These are phyloP conservation scores for Oxytropis ochrocephala DNA, from an alignment of 306 rosid genomes.

Conservation along the genomic window DNA sequence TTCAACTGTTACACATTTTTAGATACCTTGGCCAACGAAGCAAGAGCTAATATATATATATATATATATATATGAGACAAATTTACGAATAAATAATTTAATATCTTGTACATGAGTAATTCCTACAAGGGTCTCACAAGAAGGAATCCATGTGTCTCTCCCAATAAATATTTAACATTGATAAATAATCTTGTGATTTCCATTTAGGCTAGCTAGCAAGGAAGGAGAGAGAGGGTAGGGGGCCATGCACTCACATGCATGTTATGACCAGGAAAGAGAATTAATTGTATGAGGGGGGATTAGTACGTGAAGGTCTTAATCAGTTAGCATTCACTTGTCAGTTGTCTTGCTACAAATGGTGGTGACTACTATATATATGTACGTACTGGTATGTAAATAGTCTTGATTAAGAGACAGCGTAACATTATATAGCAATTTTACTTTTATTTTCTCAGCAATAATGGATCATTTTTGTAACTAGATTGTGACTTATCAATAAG, in stretches of 20 bases:
- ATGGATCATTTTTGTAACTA: too few species aligned
- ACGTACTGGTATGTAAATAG: too few species aligned
- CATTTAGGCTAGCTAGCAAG: not conserved
- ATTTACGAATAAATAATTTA: too few species aligned
- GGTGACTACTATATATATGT: not conserved
- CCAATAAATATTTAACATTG: too few species aligned
- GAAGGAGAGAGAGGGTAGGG: not conserved
- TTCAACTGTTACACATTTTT: not conserved
- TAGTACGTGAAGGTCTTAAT: conserved; percentile 20
- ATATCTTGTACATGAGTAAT: too few species aligned
- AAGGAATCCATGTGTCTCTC: too few species aligned
- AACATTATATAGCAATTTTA: not conserved
- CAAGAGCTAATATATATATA: conserved; percentile 25
- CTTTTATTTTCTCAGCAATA: not conserved
- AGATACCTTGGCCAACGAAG: conserved; percentile 38
- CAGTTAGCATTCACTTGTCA: conserved; percentile 9
- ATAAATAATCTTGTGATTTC: too few species aligned
- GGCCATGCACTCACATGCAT: conserved; percentile 30
- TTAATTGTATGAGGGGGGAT: conserved; percentile 5
- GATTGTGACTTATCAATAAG: too few species aligned
- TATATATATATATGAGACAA: too few species aligned
- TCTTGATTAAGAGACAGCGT: not conserved
- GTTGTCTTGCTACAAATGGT: not conserved
- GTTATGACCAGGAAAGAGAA: not conserved
- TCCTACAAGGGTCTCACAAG: too few species aligned